Evolutionary conservation across 148 eudicot species (phyloP).

Genomic region (Vaccinium darrowii): DNA sequence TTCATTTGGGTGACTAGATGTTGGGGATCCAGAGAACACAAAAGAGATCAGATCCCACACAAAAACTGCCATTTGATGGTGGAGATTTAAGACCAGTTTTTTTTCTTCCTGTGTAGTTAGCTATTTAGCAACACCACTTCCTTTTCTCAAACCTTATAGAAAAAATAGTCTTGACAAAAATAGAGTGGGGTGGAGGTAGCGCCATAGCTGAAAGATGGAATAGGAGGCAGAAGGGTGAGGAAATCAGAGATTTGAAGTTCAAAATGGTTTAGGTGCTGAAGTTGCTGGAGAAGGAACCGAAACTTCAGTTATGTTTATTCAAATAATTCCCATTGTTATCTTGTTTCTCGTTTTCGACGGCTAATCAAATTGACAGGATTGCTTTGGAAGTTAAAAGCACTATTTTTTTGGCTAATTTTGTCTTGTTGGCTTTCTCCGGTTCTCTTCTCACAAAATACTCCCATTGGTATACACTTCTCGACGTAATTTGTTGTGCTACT

Average conservation of each 20-base stretch:
- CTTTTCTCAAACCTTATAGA: not conserved
- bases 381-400: not conserved
- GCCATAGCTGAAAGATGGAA: not conserved
- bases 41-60: not conserved
- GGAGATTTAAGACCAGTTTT: not conserved
- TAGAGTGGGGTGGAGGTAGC: not conserved
- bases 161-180: not conserved
- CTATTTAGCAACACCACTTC: not conserved
- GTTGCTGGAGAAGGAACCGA: not conserved
- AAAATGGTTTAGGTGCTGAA: not conserved
- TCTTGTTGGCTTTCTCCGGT: not conserved
- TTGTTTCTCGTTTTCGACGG: too few species aligned
- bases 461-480: not conserved
- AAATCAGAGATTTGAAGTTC: not conserved
- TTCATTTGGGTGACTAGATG: not conserved
- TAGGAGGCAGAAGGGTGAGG: not conserved
- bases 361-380: not conserved
- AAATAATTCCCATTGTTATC: not conserved
- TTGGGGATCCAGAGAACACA: not conserved
- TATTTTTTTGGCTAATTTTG: not conserved
- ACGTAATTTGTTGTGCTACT: constrained; percentile 1
- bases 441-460: not conserved
- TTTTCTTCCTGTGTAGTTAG: not conserved
- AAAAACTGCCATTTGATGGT: not conserved
- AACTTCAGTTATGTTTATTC: not conserved